Conservation (phyloP, 495 filamentous ascomycete species). For the Penicillium simplicissimum region DNA sequence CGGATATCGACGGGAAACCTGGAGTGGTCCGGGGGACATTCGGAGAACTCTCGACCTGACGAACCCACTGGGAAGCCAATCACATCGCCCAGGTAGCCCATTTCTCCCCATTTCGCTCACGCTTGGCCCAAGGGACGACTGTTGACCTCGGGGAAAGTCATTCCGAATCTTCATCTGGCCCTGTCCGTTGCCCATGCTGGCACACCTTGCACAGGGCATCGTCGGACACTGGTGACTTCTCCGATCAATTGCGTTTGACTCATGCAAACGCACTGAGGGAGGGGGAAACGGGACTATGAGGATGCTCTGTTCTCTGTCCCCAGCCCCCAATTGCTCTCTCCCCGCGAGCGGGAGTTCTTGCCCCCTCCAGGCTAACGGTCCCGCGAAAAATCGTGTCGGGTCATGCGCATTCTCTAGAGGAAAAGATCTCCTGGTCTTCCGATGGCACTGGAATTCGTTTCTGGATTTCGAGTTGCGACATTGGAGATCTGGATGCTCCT, state of each 20-base stretch:
- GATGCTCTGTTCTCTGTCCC: background rate
- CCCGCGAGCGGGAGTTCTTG: background rate
- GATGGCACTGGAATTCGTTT: background rate
- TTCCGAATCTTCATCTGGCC: constrained; percentile 8
- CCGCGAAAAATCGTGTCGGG: constrained; percentile 19
- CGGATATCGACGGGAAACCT: constrained; percentile 30
- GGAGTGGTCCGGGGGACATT: constrained; percentile 26
- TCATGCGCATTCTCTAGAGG: constrained; percentile 32
- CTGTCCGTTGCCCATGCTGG: background rate
- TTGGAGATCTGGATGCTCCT: background rate
- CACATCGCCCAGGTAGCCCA: background rate
- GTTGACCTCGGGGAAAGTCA: constrained; percentile 27
- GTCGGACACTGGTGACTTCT: background rate
- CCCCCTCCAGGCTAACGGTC: constrained; percentile 10
- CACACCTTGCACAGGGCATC: background rate
- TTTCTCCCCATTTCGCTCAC: background rate
- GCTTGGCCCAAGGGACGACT: background rate
- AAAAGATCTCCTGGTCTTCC: constrained; percentile 24
- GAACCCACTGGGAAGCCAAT: constrained; percentile 7
- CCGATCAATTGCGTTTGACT: constrained; percentile 1
- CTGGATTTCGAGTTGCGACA: background rate
- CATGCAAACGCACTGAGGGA: background rate
- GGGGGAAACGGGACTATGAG: background rate
- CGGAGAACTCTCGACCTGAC: constrained; percentile 30
- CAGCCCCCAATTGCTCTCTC: background rate